Evolutionary conservation across 2,329 filamentous ascomycete species (phyloP), one percentile per base, ranked within the genome.

Genomic region (Plenodomus lindquistii): DNA sequence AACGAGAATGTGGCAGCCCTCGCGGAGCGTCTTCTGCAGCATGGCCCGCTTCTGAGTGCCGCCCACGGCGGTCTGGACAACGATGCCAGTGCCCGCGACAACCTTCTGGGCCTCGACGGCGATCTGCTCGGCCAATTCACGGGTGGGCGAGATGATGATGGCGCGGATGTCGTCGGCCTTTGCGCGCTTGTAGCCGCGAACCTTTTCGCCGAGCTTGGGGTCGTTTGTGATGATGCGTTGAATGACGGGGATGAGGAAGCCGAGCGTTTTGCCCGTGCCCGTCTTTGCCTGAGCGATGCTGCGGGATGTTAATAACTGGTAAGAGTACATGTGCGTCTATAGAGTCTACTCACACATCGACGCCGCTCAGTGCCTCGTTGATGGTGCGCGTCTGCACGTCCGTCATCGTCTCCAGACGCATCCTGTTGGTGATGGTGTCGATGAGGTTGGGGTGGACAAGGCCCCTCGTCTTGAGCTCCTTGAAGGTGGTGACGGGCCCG

Each of bases 181-280:
- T 20, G 69, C 71, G 31, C 86, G 59, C 55, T 68, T 70, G 53
- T 66, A 64, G 17, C 67, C 46, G 67, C 66, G 60, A 48, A 60
- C 57, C 51, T 69, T 77, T 31, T 76, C 70, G 43, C 81, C 84
- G 27, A 95, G 80, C 0, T 76, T 72, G 1, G 85, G 83, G 55
- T 90, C 83, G 50, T 79, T 75, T 17, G 75, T 71, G 52, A 96
- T 77, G 66, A 96, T 88, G 50, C 85, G 86, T 70, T 97, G 90
- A 43, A 97, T 76, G 7, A 91, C 79, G 42, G 94, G 94, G 6
- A 97, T 75, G 19, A 99, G 80, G 78, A 97, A 99, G 29, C 90
- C 94, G 48, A 97, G 77, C 0, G 94, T 99, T 77, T 99, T 99
- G 69, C 94, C 94, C 3, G 94, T 97, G 69, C 94, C 94, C 8